Evolutionary conservation across 345 rosid species (phyloP), one percentile per base, ranked within the genome.

Genomic region (Aethionema arabicum): DNA sequence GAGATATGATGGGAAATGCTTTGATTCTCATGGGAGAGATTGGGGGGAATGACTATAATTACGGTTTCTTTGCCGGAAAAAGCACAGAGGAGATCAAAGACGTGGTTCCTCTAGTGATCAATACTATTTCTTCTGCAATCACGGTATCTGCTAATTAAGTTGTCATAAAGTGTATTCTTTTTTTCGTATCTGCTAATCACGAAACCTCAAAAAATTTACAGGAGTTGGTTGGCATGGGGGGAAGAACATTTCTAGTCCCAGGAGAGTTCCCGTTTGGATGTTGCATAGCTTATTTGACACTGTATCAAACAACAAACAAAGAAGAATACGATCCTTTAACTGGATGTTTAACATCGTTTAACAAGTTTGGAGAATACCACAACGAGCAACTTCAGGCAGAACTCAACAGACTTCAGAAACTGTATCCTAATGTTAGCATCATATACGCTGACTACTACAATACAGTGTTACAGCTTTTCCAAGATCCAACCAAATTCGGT

Each of bases 11-110:
- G 0, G 11, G 37, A 5, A 72, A 44, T 13, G 76, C 85, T n/a
- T 58, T 81, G 66, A 55, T 84, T 72, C 74, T 79, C 3, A 58
- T 81, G 76, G 88, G 88, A 73, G 84, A 81, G 39, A 79, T 83
- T 32, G 88, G 88, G 32, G 85, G 85, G 7, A 83, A 83, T 7
- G 85, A 83, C 30, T 77, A 75, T 61, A 70, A 72, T 16, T 35
- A 69, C 32, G 67, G 66, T 0, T 63, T 81, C 50, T 38, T 4
- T 0, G n/a, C 42, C n/a, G n/a, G 56, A 31, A 64, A 41, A 59
- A 31, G 31, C 55, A 7, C 36, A 12, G 63, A 72, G 43, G 72
- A 54, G 42, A 37, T 69, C 37, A 73, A 27, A 32, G 68, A 67
- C 21, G 42, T 77, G 2, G 80, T 79, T 41, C 88, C 85, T 7